Base-by-base conservation (phyloP, 768 basidiomycete genomes). In the Xanthoconium purpureum region DNA sequence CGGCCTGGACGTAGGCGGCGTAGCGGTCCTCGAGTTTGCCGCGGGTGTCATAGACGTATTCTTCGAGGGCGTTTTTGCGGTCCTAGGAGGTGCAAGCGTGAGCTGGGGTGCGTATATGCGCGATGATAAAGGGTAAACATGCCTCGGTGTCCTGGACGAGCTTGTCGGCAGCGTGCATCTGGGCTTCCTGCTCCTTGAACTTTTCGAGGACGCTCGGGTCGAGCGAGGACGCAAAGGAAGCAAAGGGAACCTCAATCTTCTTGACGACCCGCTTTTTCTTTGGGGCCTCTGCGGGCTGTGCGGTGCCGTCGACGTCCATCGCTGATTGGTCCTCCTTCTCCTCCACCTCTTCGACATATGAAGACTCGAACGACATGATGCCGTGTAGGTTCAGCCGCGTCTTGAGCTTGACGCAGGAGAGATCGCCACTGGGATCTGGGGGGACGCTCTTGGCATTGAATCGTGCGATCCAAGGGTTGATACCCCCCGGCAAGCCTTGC, bases 131-230 rank as follows among this genome's bases (percentile, higher is more conserved):
- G 12, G 48, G 49, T 29, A 18, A 45, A 75, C 82, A 36, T 60
- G 92, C 93, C 85, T 98, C 96, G 55, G 97, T 99, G 71, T 99
- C 97, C 78, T 86, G 84, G 50, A 99, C 96, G 59, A 98, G 89
- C 79, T 96, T 98, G 77, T 99, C 97, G 54, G 84, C 77, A 30
- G 89, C 82, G 71, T 88, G 82, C 93, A 99, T 91, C 75, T 89
- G 77, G 17, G 85, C 86, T 77, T 98, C 97, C 63, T 81, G 80
- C 77, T 98, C 92, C 72, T 79, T 84, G 70, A 79, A 77, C 55
- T 73, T 69, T 67, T 95, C 87, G 40, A 96, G 66, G 20, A 81
- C 55, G 7, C 78, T 69, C 66, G 81, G 75, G 66, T 91, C 89
- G 60, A 97, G 72, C 3, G 83, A 82, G 38, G 83, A 77, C 54